Evolutionary conservation across 2,329 filamentous ascomycete species (phyloP), one percentile per base, ranked within the genome.

Genomic region (Ophiostoma sp.): DNA sequence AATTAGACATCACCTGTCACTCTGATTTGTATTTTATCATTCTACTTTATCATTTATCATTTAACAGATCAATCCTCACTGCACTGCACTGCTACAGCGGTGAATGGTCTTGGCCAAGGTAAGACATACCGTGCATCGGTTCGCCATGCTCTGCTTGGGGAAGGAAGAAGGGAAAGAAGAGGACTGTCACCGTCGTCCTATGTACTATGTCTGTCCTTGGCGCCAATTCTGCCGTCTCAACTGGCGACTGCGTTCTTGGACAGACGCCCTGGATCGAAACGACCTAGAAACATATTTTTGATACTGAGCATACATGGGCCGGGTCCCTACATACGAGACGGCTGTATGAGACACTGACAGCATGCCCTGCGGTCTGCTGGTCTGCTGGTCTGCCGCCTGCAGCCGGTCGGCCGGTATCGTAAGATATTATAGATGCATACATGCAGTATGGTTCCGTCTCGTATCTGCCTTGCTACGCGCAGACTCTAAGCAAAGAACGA

Each of bases 51-150:
- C 36, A 39, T 41, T 15, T 41, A 11, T 48, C 17, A n/a, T 13
- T 39, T 39, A n/a, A n/a, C 27, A 31, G 27, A 31, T 31, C 27
- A 31, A 31, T 31, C 27, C 1, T 31, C 27, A 31, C 27, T 31
- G 27, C 27, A 41, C 39, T 5, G 11, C 44, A 48, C 44, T 11
- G 15, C 31, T 23, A 57, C 52, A 31, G 52, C 52, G 52, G 52
- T 57, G 52, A 27, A 57, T 13, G 52, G 11, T 48, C 52, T 57
- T 57, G 52, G 52, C 17, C 48, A 57, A 13, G 23, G 52, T 57
- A 57, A 57, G 52, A 57, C 52, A 23, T 57, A 31, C 52, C 52
- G 23, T 57, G 52, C 52, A 57, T 57, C n/a, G 11, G 52, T 57
- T 57, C 44, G 44, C 27, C 27, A 31, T 48, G 44, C 20, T n/a